Evolutionary conservation across 805 yeast species (phyloP), one percentile per base, ranked within the genome.

Genomic region (Ogataea ramenticola): DNA sequence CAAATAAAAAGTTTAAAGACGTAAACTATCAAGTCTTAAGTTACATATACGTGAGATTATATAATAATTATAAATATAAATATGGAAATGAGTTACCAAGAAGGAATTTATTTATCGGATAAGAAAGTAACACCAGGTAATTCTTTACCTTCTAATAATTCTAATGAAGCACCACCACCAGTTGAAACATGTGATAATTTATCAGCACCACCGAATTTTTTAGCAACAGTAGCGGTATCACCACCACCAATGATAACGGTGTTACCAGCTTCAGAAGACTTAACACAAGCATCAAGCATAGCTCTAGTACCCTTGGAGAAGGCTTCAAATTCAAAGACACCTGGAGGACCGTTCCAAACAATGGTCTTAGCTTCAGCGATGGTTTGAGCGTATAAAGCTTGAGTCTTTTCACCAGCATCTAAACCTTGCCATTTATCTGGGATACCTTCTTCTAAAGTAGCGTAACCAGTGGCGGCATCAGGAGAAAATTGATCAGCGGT

Each of bases 291-390:
- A 51, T 82, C 95, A 60, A 91, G 81, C 71, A 91, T 71, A 48
- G 88, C 68, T 74, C 90, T 86, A 65, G 98, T 91, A 72, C 98
- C 98, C 48, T 70, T 70, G 57, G 96, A 84, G 66, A 93, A 93
- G 62, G 77, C 77, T 57, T 87, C 96, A 64, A 93, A 93, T 77
- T 93, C 99, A 68, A 93, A 93, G 59, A 93, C 99, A 79, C 99
- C 99, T 71, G 99, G 97, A 54, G 99, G 99, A 68, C 99, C 99
- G 77, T 93, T 93, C 99, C 99, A 93, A 66, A 93, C 93, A 61
- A 93, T 91, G 62, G 99, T 93, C 82, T 91, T 89, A 58, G 99
- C 95, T 71, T 83, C 77, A 54, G 85, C 84, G 58, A 93, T 87
- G 53, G 96, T 82, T 54, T 73, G 81, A 55, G 82, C 78, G 66